Evolutionary conservation across 371 early-diverging fungal species (phyloP).

Genomic region (Cokeromyces recurvatus): DNA sequence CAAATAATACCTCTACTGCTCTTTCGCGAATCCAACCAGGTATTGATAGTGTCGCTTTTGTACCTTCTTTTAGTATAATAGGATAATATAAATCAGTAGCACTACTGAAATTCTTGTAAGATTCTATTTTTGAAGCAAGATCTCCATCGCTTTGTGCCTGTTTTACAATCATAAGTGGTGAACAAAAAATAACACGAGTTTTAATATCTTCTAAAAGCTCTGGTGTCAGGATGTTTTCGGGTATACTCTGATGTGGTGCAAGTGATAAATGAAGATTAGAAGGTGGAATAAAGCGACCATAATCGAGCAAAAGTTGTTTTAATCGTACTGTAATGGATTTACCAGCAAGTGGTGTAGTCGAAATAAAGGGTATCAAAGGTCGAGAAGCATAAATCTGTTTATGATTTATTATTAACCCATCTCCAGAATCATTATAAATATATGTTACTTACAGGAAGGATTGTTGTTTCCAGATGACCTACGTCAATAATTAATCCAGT

Average conservation of each 20-base stretch:
- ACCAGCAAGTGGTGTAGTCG: conserved; percentile 74
- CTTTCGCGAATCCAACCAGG: conserved; percentile 90
- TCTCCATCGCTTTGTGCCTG: conserved; percentile 28
- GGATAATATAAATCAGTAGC: conserved; percentile 56
- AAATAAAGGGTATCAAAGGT: conserved; percentile 64
- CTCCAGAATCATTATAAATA: no score
- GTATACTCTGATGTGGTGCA: conserved; percentile 43
- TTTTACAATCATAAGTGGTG: conserved; percentile 44
- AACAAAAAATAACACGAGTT: conserved; percentile 65
- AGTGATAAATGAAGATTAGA: conserved; percentile 40
- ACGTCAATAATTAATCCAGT: conserved; percentile 85
- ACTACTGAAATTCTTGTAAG: conserved; percentile 54
- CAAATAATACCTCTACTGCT: conserved; percentile 77
- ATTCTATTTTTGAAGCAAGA: conserved; percentile 21
- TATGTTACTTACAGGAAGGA: conserved; percentile 64
- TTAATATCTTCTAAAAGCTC: conserved; percentile 72
- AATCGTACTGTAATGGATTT: conserved; percentile 56
- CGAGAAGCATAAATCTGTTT: conserved; percentile 74
- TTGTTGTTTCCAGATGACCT: conserved; percentile 72
- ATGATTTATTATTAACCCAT: neutral
- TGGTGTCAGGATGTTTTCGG: conserved; percentile 32
- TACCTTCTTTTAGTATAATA: conserved; percentile 38
- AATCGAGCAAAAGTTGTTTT: conserved; percentile 49
- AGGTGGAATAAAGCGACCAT: conserved; percentile 47
- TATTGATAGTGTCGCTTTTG: conserved; percentile 52